Evolutionary conservation across 2,329 filamentous ascomycete genomes (phyloP).

Genomic region (Penicillium sp.): DNA sequence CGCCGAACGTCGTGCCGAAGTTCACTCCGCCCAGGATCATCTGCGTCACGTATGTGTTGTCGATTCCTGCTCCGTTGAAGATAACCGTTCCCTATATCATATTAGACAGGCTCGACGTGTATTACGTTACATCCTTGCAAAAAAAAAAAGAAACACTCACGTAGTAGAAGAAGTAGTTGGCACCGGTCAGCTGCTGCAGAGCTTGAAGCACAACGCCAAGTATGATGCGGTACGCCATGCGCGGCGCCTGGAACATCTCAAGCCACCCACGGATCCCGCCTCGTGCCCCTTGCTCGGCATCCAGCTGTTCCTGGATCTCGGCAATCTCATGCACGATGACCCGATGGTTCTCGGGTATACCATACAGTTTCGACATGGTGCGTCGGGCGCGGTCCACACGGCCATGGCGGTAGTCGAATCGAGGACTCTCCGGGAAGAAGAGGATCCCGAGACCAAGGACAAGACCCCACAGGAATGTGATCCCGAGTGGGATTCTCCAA

Average conservation of each 20-base stretch:
- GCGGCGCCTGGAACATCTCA: slow-evolving; percentile 46
- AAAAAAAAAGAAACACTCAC: slow-evolving; percentile 21
- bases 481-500: slow-evolving; percentile 54
- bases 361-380: slow-evolving; percentile 57
- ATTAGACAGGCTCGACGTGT: slow-evolving; percentile 32
- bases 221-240: slow-evolving; percentile 47
- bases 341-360: slow-evolving; percentile 54
- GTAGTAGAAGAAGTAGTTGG: slow-evolving; percentile 58
- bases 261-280: slow-evolving; percentile 39
- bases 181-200: slow-evolving; percentile 48
- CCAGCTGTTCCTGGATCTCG: slow-evolving; percentile 58
- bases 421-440: slow-evolving; percentile 57
- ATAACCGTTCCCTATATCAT: slow-evolving; percentile 49
- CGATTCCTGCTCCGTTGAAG: slow-evolving; percentile 65
- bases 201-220: slow-evolving; percentile 46
- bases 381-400: slow-evolving; percentile 51
- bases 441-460: slow-evolving; percentile 56
- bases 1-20: slow-evolving; percentile 64
- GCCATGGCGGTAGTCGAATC: slow-evolving; percentile 59
- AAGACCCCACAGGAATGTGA: slow-evolving; percentile 58
- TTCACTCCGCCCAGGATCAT: slow-evolving; percentile 69
- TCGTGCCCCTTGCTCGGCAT: slow-evolving; percentile 45
- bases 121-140: too few relatives aligned
- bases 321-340: slow-evolving; percentile 55
- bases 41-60: slow-evolving; percentile 63